Percentiles rank a stretch among this genome's conserved stretches.
phyloP scores from a whole-genome alignment of 1,139 yeast genomes.

The Schizosaccharomyces versatilis region DNA sequence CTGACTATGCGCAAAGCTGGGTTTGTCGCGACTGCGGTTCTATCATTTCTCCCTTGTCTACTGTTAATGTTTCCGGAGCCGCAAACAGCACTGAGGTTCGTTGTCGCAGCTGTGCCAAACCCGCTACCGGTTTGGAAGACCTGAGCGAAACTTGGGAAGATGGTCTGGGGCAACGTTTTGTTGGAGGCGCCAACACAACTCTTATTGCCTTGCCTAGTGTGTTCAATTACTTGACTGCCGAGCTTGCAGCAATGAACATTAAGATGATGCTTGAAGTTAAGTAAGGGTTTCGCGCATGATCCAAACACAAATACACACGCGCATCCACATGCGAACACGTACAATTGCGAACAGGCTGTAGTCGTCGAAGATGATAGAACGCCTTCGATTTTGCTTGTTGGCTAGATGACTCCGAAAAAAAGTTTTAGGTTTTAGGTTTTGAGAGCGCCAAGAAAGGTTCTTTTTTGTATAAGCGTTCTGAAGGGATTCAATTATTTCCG shows the following conservation, averaged over 20 bases:
- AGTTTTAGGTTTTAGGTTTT: too few species aligned
- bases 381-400: too few species aligned
- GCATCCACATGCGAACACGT: too few species aligned
- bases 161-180: slow-evolving; percentile 75
- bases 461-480: too few species aligned
- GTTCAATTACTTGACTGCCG: slow-evolving; percentile 82
- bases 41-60: slow-evolving; percentile 62
- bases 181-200: slow-evolving; percentile 80
- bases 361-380: too few species aligned
- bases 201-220: slow-evolving; percentile 95
- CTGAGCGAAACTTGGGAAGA: slow-evolving; percentile 91
- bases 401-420: too few species aligned
- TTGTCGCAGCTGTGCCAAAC: slow-evolving; percentile 78
- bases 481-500: too few species aligned
- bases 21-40: slow-evolving; percentile 90
- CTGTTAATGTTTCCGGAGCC: slow-evolving; percentile 75
- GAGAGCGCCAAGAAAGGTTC: too few species aligned
- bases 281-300: background rate
- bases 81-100: slow-evolving; percentile 26
- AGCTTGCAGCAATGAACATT: slow-evolving; percentile 94
- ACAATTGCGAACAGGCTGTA: too few species aligned
- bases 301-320: too few species aligned
- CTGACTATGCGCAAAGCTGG: slow-evolving; percentile 82
- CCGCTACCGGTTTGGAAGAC: slow-evolving; percentile 14
- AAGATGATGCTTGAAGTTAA: slow-evolving; percentile 18